A percentile compares a stretch with the other conserved stretches of the same genome.
These are phyloP conservation scores for Panicum virgatum DNA, from an alignment of 202 grass and related monocot species.

Conservation along the genomic window DNA sequence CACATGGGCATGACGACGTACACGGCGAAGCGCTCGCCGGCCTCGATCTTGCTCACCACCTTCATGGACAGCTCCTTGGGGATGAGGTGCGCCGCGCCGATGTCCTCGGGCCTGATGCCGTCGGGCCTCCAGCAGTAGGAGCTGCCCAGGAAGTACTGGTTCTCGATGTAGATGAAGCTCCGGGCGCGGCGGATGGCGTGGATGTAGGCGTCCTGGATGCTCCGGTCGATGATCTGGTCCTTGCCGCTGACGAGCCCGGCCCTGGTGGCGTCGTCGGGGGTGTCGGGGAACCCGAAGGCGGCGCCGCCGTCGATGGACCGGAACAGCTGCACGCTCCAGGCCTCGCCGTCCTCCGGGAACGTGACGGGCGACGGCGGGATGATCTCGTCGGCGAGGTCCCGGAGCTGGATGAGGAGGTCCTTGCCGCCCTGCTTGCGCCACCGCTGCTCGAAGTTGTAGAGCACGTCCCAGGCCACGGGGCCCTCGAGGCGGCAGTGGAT, in stretches of 20 bases:
- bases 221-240: conserved; percentile 78
- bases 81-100: conserved; percentile 53
- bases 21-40: conserved; percentile 62
- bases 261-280: conserved; percentile 61
- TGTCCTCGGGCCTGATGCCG: conserved; percentile 31
- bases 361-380: conserved; percentile 63
- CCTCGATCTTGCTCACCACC: conserved; percentile 71
- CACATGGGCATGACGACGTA: conserved; percentile 94
- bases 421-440: conserved; percentile 80
- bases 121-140: conserved; percentile 45
- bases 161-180: conserved; percentile 48
- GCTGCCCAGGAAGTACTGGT: conserved; percentile 57
- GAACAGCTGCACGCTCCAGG: conserved; percentile 78
- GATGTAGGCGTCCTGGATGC: conserved; percentile 81
- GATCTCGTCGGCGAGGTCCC: conserved; percentile 55
- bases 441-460: conserved; percentile 73
- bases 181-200: conserved; percentile 55
- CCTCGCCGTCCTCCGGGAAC: conserved; percentile 50
- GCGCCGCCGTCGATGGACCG: conserved; percentile 78
- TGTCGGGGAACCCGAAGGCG: conserved; percentile 76
- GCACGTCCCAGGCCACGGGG: conserved; percentile 63
- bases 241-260: conserved; percentile 73
- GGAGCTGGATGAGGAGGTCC: conserved; percentile 59
- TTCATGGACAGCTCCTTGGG: conserved; percentile 55
- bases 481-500: conserved; percentile 75